Evolutionary conservation across 805 yeast species (phyloP).

Genomic region (Ogataea degrootiae): DNA sequence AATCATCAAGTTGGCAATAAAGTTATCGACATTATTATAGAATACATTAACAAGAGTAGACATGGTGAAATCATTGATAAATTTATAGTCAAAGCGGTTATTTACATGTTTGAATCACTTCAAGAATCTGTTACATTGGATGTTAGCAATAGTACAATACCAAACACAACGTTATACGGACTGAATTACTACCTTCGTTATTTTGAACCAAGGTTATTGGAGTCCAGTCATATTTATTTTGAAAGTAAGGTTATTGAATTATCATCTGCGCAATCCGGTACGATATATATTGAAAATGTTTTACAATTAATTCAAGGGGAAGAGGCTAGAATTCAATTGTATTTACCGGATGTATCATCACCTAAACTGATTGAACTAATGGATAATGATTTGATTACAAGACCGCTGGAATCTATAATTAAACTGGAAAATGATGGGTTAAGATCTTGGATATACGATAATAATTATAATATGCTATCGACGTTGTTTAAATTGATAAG

Average conservation of each 20-base stretch:
- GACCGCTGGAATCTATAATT: slow-evolving; percentile 54
- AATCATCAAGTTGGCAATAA: slow-evolving; percentile 46
- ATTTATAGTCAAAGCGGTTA: slow-evolving; percentile 52
- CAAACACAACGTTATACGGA: slow-evolving; percentile 28
- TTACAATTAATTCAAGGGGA: slow-evolving; percentile 58
- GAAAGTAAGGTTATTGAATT: slow-evolving; percentile 40
- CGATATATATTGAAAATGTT: slow-evolving; percentile 49
- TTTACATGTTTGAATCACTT: slow-evolving; percentile 69
- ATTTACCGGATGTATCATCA: slow-evolving; percentile 48
- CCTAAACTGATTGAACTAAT: slow-evolving; percentile 52
- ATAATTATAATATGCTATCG: slow-evolving; percentile 38
- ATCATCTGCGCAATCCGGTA: slow-evolving; percentile 41
- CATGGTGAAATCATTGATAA: slow-evolving; percentile 51
- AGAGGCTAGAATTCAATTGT: slow-evolving; percentile 47
- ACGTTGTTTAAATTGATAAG: slow-evolving; percentile 46
- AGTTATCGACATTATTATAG: slow-evolving; percentile 45
- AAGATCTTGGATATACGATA: slow-evolving; percentile 48
- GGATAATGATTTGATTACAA: slow-evolving; percentile 54
- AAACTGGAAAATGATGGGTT: slow-evolving; percentile 51
- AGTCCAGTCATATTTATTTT: slow-evolving; percentile 54
- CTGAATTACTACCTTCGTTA: slow-evolving; percentile 59
- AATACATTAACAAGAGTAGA: slow-evolving; percentile 53
- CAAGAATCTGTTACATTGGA: slow-evolving; percentile 30
- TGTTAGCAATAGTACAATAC: neutral
- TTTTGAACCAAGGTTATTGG: slow-evolving; percentile 64